Conservation (phyloP, 23 red algal genomes). For the Gracilaria gracilis region DNA sequence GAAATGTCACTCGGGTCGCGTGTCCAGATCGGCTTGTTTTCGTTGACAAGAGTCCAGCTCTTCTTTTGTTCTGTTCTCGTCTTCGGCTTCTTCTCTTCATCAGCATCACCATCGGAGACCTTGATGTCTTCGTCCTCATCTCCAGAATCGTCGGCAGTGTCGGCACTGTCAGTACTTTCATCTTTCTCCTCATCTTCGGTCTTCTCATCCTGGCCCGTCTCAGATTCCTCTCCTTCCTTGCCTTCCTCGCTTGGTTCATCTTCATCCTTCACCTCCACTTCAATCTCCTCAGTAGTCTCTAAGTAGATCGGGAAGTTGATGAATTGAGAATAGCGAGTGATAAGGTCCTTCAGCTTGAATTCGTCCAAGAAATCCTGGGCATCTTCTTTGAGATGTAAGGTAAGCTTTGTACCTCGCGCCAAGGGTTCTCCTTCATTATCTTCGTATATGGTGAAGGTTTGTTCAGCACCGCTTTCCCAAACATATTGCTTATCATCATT, state of each 20-base stretch:
- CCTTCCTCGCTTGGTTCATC: slow-evolving; percentile 18
- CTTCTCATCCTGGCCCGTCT: slow-evolving; percentile 28
- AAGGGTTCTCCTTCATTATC: slow-evolving; percentile 62
- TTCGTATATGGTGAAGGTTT: slow-evolving; percentile 70
- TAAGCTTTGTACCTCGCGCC: slow-evolving; percentile 75
- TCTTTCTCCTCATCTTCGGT: slow-evolving; percentile 37
- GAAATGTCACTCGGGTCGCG: slow-evolving; percentile 78
- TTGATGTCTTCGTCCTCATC: slow-evolving; percentile 73
- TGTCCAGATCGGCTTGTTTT: slow-evolving; percentile 91
- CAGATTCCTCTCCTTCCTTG: slow-evolving; percentile 22
- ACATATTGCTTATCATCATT: slow-evolving; percentile 76
- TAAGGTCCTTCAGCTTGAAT: slow-evolving; percentile 82
- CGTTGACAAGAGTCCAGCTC: slow-evolving; percentile 77
- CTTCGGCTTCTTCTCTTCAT: slow-evolving; percentile 66
- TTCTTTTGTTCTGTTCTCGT: slow-evolving; percentile 50
- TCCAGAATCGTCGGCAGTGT: not conserved
- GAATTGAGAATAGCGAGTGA: slow-evolving; percentile 89
- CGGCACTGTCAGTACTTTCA: not conserved
- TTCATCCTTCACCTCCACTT: slow-evolving; percentile 52
- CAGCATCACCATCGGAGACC: slow-evolving; percentile 70
- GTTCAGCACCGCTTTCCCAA: slow-evolving; percentile 82
- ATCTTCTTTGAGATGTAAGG: slow-evolving; percentile 85
- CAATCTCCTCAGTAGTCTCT: slow-evolving; percentile 59
- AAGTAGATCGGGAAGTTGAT: slow-evolving; percentile 96
- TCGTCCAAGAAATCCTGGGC: slow-evolving; percentile 75